Evolutionary conservation across 2,329 filamentous ascomycete genomes (phyloP).

Genomic region (Graphilbum ipis-grandicollis): DNA sequence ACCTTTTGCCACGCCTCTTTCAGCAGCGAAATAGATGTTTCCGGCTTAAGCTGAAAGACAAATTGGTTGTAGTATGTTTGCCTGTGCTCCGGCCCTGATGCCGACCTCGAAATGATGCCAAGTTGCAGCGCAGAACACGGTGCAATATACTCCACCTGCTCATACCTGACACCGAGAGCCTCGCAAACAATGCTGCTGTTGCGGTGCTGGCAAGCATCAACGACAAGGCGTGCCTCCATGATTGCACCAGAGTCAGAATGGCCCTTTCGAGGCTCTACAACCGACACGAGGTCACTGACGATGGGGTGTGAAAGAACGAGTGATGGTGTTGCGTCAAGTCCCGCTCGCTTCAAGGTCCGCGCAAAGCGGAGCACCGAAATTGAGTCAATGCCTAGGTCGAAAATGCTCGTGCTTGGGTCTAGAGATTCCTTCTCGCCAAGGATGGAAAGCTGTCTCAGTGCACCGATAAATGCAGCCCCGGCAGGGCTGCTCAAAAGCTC

Average conservation of each 20-base stretch:
- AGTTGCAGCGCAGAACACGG: constrained; percentile 79
- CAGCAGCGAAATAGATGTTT: constrained; percentile 29
- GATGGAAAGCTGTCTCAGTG: constrained; percentile 35
- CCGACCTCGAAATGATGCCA: constrained; percentile 61
- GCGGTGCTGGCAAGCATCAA: constrained; percentile 47
- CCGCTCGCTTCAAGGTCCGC: constrained; percentile 41
- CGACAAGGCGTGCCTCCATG: constrained; percentile 39
- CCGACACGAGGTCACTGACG: constrained; percentile 27
- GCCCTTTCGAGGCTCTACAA: constrained; percentile 13
- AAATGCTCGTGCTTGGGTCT: constrained; percentile 47
- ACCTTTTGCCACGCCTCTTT: constrained; percentile 38
- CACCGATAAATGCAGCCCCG: constrained; percentile 5
- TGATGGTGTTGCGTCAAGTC: constrained; percentile 48
- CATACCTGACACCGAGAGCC: constrained; percentile 28
- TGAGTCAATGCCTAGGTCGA: constrained; percentile 76
- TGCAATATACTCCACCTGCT: constrained; percentile 52
- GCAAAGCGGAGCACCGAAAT: constrained; percentile 64
- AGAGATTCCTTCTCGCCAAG: constrained; percentile 25
- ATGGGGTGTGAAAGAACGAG: constrained; percentile 46
- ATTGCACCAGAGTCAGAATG: no score
- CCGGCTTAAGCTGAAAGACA: constrained; percentile 31
- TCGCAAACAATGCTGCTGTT: constrained; percentile 35
- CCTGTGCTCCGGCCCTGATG: constrained; percentile 28
- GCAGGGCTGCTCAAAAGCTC: background rate
- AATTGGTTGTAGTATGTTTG: constrained; percentile 65